A percentile compares a stretch with the other conserved stretches of the same genome.
These are phyloP conservation scores for Penicillium dipodomyicola DNA, from an alignment of 495 filamentous ascomycete species.

Conservation along the genomic window DNA sequence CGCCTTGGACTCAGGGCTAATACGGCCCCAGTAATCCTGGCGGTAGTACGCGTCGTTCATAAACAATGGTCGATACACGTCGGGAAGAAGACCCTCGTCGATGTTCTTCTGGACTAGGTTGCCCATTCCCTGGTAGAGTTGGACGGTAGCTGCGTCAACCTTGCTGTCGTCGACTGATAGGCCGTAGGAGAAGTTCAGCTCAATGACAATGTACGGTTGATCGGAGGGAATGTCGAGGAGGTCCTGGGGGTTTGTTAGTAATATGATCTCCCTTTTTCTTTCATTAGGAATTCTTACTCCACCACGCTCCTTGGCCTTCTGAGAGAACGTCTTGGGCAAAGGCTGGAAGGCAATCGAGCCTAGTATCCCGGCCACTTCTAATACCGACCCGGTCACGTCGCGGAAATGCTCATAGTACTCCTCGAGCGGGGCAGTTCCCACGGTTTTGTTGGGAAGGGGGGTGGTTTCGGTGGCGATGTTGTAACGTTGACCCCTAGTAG, in stretches of 20 bases:
- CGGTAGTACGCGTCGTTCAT: conserved; percentile 58
- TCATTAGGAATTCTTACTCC: conserved; percentile 31
- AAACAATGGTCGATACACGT: conserved; percentile 57
- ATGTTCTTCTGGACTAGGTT: conserved; percentile 39
- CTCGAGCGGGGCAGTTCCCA: conserved; percentile 42
- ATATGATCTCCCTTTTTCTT: background rate
- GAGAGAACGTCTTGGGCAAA: conserved; percentile 49
- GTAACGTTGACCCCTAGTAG: conserved; percentile 45
- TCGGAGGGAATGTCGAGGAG: conserved; percentile 51
- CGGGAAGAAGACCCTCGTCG: conserved; percentile 42
- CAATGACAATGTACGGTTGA: conserved; percentile 55
- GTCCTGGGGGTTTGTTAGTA: conserved; percentile 34
- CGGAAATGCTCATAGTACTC: conserved; percentile 53
- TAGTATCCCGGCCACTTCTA: conserved; percentile 47
- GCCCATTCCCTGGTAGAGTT: conserved; percentile 34
- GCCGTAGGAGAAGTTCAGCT: conserved; percentile 54
- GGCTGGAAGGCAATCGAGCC: conserved; percentile 58
- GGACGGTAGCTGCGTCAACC: conserved; percentile 51
- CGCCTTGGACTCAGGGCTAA: conserved; percentile 46
- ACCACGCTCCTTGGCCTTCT: conserved; percentile 46
- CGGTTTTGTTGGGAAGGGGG: conserved; percentile 46
- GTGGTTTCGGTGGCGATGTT: conserved; percentile 58
- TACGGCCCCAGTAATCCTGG: conserved; percentile 59
- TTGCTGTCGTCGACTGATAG: conserved; percentile 40
- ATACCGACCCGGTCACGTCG: conserved; percentile 39